Conservation (phyloP, 2,329 filamentous ascomycete species). For the Trichoderma breve region DNA sequence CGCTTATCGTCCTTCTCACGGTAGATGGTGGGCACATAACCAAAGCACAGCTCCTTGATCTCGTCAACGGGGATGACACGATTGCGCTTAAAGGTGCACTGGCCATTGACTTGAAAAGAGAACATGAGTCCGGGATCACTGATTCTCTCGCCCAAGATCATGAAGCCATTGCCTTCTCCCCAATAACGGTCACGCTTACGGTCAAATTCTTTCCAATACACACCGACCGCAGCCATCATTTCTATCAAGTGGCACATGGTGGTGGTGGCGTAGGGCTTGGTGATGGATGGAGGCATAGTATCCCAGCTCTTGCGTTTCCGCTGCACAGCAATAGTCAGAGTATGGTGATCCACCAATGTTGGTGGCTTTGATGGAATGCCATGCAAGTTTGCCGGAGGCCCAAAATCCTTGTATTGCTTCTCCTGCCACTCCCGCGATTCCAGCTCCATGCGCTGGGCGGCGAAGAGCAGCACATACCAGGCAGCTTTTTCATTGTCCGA, state of each 20-base stretch:
- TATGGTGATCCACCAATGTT: slow-evolving; percentile 35
- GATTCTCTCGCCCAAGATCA: slow-evolving; percentile 46
- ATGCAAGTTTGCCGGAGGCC: slow-evolving; percentile 25
- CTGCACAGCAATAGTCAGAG: slow-evolving; percentile 46
- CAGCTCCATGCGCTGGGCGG: slow-evolving; percentile 50
- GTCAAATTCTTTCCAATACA: slow-evolving; percentile 60
- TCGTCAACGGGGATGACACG: slow-evolving; percentile 53
- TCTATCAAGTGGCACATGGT: slow-evolving; percentile 57
- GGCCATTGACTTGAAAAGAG: slow-evolving; percentile 50
- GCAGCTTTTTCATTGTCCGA: slow-evolving; percentile 57
- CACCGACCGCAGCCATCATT: slow-evolving; percentile 52
- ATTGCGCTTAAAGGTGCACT: slow-evolving; percentile 47
- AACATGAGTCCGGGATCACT: slow-evolving; percentile 55
- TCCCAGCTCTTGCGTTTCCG: slow-evolving; percentile 50
- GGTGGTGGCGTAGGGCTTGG: slow-evolving; percentile 52
- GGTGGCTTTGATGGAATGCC: slow-evolving; percentile 29
- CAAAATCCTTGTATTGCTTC: slow-evolving; percentile 30
- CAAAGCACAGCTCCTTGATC: slow-evolving; percentile 56
- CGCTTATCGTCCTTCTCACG: slow-evolving; percentile 39
- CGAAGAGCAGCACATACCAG: slow-evolving; percentile 51
- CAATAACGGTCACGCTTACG: slow-evolving; percentile 49
- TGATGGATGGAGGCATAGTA: slow-evolving; percentile 48
- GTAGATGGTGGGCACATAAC: slow-evolving; percentile 55
- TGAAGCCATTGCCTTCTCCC: slow-evolving; percentile 56
- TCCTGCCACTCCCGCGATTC: slow-evolving; percentile 48